A percentile compares a stretch with the other conserved stretches of the same genome.
phyloP scores from a whole-genome alignment of 2,329 filamentous ascomycete genomes.

The Exophiala sp. region DNA sequence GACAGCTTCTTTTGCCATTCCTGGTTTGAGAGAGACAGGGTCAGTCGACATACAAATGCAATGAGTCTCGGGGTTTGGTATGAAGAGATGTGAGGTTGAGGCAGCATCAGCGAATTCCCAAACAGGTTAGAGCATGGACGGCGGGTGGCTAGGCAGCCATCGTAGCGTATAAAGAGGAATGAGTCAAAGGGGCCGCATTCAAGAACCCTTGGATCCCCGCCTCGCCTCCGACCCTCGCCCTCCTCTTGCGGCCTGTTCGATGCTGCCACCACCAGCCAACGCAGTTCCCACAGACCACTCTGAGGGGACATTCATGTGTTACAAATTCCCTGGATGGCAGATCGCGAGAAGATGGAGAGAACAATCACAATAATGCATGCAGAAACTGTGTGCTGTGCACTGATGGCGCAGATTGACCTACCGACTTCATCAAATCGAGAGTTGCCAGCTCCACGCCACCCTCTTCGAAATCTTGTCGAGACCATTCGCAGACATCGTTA shows the following conservation, averaged over 20 bases:
- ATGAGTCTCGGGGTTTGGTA: background rate
- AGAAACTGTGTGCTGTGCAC: background rate
- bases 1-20: constrained; percentile 92
- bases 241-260: background rate
- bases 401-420: constrained; percentile 47
- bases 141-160: constrained; percentile 19
- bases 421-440: constrained; percentile 78
- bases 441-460: constrained; percentile 83
- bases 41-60: background rate
- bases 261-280: background rate
- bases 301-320: background rate
- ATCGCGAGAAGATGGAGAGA: background rate
- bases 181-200: constrained; percentile 26
- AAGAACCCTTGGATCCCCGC: constrained; percentile 28
- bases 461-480: constrained; percentile 93
- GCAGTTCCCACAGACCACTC: background rate
- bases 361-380: background rate
- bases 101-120: constrained; percentile 3
- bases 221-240: constrained; percentile 11
- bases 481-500: constrained; percentile 83
- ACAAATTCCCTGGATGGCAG: background rate
- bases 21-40: constrained; percentile 42
- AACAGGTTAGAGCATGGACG: constrained; percentile 17
- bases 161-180: constrained; percentile 29
- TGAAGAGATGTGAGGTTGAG: background rate